Evolutionary conservation across 768 basidiomycete genomes (phyloP), one percentile per base, ranked within the genome.

Genomic region (Collybia nuda): DNA sequence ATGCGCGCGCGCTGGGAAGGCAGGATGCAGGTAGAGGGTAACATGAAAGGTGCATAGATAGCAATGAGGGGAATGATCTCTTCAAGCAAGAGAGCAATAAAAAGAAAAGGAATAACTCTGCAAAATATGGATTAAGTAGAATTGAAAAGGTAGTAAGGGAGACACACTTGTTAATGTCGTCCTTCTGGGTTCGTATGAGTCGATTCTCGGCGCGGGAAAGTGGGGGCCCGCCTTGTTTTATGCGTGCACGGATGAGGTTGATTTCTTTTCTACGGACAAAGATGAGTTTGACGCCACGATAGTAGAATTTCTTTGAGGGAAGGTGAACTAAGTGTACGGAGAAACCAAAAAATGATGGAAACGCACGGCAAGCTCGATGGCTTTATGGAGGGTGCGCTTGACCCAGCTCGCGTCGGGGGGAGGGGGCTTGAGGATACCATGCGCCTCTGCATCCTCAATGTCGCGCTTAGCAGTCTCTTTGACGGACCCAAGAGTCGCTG

Each of bases 1-100:
- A 70, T 93, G 70, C 72, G 86, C 64, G 62, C 74, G 32, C 77
- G 82, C 69, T 94, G 92, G 11, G 87, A 84, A 1, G 92, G 88
- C 5, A 94, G 78, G 48, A 93, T 77, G 62, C 90, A 93, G 0
- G 92, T 93, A 2, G 90, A 93, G 0, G 92, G 92, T 22, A 94
- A 81, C 72, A 91, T 78, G 62, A 79, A 81, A 1, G 92, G 92
- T n/a, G 81, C 84, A 60, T 90, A 93, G 53, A 94, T 80, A 22
- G 90, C 90, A 54, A 93, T 80, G 54, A 94, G 76, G 12, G 92
- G 92, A 48, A 94, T 80, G 28, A 88, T 63, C 66, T 94, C 92
- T 65, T 94, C 92, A 1, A 90, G 71, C 12, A 93, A 64, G 22
- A 90, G 63, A 23, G 90, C 77, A 51, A 92, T 81, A 57, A 89